These are phyloP conservation scores for Clarireedia homoeocarpa DNA, from an alignment of 2,329 filamentous ascomycete genomes.

Conservation along the genomic window DNA sequence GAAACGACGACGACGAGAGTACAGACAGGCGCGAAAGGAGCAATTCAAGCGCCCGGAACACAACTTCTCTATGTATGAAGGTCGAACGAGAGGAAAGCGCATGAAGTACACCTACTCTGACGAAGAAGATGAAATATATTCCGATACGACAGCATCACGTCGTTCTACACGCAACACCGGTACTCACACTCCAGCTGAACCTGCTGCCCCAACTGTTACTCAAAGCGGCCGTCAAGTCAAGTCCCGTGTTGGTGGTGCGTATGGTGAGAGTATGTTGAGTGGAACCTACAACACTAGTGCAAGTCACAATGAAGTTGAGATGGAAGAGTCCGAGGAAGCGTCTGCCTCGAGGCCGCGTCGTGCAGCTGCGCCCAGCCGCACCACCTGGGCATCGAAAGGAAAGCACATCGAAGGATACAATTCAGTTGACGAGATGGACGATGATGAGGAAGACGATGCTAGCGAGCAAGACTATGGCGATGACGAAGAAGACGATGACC, in stretches of 20 bases:
- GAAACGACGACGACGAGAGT: slow-evolving; percentile 92
- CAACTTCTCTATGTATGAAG: slow-evolving; percentile 90
- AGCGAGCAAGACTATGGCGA: slow-evolving; percentile 68
- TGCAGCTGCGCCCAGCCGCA: slow-evolving; percentile 19
- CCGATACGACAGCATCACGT: slow-evolving; percentile 57
- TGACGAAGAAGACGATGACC: slow-evolving; percentile 63
- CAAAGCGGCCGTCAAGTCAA: slow-evolving; percentile 82
- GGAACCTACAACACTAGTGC: slow-evolving; percentile 29
- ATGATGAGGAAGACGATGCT: slow-evolving; percentile 55
- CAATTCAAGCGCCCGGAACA: slow-evolving; percentile 82
- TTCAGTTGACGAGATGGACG: slow-evolving; percentile 50
- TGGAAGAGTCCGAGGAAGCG: slow-evolving; percentile 34
- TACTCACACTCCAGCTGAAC: slow-evolving; percentile 64
- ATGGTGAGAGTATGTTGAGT: slow-evolving; percentile 47
- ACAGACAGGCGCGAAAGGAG: slow-evolving; percentile 65
- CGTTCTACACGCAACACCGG: slow-evolving; percentile 69
- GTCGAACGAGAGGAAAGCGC: slow-evolving; percentile 89
- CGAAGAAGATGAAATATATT: slow-evolving; percentile 63
- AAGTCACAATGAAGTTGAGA: slow-evolving; percentile 32
- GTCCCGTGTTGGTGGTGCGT: slow-evolving; percentile 46
- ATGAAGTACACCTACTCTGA: slow-evolving; percentile 96
- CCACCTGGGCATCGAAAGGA: slow-evolving; percentile 33
- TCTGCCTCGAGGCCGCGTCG: slow-evolving; percentile 35
- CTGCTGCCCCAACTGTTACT: slow-evolving; percentile 58
- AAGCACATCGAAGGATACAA: slow-evolving; percentile 46